A percentile compares a stretch with the other conserved stretches of the same genome.
phyloP scores from a whole-genome alignment of 139 green algal genomes.

The Tetraselmis chui region DNA sequence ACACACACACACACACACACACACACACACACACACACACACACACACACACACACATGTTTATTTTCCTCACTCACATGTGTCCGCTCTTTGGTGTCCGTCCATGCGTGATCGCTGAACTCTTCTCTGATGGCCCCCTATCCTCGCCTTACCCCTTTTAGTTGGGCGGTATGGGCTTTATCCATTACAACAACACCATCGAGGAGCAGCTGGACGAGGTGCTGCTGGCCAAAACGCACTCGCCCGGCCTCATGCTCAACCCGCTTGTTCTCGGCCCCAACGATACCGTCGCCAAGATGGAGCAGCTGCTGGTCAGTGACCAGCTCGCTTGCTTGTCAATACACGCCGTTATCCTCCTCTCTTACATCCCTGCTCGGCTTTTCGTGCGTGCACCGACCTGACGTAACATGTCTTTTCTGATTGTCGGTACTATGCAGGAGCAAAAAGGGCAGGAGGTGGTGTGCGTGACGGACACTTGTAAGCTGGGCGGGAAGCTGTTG shows the following conservation, averaged over 20 bases:
- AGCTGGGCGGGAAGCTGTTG: constrained; percentile 71
- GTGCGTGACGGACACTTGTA: constrained; percentile 77
- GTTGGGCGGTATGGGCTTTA: constrained; percentile 88
- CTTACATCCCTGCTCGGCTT: too few species aligned
- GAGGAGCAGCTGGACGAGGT: constrained; percentile 84
- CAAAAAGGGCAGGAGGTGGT: constrained; percentile 19
- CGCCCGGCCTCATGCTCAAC: constrained; percentile 57
- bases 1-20: too few species aligned
- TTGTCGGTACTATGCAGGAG: too few species aligned
- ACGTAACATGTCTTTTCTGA: too few species aligned
- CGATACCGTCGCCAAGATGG: constrained; percentile 51
- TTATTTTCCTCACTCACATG: too few species aligned
- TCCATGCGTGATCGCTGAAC: too few species aligned
- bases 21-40: too few species aligned
- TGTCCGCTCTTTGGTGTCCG: too few species aligned
- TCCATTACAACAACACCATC: constrained; percentile 96
- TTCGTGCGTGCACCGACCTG: too few species aligned
- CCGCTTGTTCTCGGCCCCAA: constrained; percentile 40
- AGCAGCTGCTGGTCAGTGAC: constrained; percentile 37
- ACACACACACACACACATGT: too few species aligned
- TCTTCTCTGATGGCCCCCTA: background rate
- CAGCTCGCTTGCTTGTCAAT: too few species aligned
- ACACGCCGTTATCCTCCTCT: background rate
- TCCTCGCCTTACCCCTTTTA: constrained; percentile 23
- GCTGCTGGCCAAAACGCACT: constrained; percentile 62